phyloP scores from a whole-genome alignment of 2,329 filamentous ascomycete genomes.

The Chrysoporthe puriensis region DNA sequence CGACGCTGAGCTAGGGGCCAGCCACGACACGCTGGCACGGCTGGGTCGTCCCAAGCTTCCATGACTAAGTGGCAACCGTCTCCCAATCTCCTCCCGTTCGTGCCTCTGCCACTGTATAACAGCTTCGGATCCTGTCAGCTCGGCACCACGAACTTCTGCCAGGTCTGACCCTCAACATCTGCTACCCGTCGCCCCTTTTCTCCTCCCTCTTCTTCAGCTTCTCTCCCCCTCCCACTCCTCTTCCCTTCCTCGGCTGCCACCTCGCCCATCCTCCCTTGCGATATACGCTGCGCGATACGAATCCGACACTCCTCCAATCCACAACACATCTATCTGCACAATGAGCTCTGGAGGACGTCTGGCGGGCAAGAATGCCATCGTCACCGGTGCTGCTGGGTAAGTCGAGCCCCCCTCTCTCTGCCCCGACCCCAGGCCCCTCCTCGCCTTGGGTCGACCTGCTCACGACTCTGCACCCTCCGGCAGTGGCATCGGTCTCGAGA shows the following conservation, averaged over 20 bases:
- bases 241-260: background rate
- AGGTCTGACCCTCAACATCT: background rate
- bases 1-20: background rate
- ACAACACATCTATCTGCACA: background rate
- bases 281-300: background rate
- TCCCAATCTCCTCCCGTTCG: background rate
- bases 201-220: too few relatives aligned
- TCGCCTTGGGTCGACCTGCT: background rate
- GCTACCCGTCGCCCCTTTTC: background rate
- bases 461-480: background rate
- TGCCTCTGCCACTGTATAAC: background rate
- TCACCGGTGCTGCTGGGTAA: conserved; percentile 87
- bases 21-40: background rate
- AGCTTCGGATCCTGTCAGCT: background rate
- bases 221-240: background rate
- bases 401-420: conserved; percentile 37
- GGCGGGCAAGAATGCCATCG: conserved; percentile 66
- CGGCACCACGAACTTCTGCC: background rate
- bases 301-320: background rate
- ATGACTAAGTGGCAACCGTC: background rate
- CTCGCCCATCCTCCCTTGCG: background rate
- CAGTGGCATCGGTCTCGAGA: conserved; percentile 93
- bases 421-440: too few relatives aligned
- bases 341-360: conserved; percentile 48
- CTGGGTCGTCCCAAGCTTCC: background rate